Evolutionary conservation across 2,329 filamentous ascomycete species (phyloP).

Genomic region (Lachnellula suecica): DNA sequence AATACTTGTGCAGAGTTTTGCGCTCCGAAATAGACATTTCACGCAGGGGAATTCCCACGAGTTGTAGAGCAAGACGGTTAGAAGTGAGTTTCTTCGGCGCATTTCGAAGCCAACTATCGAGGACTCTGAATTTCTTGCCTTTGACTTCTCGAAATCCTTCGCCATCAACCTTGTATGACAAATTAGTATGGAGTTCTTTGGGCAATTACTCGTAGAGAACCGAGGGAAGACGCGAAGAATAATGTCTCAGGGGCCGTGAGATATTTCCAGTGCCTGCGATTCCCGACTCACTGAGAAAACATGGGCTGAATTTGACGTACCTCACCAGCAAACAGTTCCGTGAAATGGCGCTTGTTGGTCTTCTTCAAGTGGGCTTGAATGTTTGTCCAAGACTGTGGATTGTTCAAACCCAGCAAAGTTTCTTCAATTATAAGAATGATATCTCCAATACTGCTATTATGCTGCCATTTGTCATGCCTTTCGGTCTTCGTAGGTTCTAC

Average conservation of each 20-base stretch:
- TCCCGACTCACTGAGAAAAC: no score
- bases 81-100: constrained; percentile 21
- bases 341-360: constrained; percentile 15
- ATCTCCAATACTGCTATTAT: constrained; percentile 21
- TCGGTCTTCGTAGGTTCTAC: constrained; percentile 20
- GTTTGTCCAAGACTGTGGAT: constrained; percentile 22
- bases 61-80: constrained; percentile 18
- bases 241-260: no score
- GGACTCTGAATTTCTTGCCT: constrained; percentile 19
- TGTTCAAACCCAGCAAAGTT: constrained; percentile 21
- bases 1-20: constrained; percentile 17
- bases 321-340: constrained; percentile 20
- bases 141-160: constrained; percentile 22
- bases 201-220: no score
- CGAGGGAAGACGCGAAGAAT: no score
- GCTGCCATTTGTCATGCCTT: constrained; percentile 22
- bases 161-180: no score
- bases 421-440: constrained; percentile 17
- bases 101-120: constrained; percentile 23
- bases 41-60: constrained; percentile 16
- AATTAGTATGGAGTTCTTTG: no score
- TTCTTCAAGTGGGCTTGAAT: constrained; percentile 18
- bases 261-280: no score
- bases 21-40: constrained; percentile 21
- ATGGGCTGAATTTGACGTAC: no score